Conservation (phyloP, 192 early-diverging fungal species). For the Backusella luteola region DNA sequence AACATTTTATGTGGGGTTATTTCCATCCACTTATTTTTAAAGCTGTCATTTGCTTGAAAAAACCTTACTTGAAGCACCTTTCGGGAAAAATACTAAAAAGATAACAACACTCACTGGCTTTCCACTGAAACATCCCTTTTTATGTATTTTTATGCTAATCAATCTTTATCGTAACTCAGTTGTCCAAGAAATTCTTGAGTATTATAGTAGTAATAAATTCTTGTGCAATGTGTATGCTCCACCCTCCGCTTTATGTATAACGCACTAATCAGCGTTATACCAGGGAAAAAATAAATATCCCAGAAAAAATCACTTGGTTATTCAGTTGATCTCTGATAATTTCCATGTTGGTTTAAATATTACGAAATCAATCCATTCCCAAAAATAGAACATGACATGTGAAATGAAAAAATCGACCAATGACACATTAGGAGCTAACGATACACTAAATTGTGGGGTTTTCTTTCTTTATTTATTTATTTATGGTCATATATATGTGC, state of each 20-base stretch:
- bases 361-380: not conserved
- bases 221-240: not conserved
- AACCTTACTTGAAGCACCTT: not conserved
- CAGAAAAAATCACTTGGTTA: not conserved
- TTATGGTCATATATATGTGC: not conserved
- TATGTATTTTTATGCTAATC: not conserved
- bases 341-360: conserved; percentile 1
- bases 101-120: not conserved
- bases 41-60: not conserved
- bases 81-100: not conserved
- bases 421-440: not conserved
- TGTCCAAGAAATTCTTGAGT: not conserved
- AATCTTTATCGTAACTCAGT: not conserved
- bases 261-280: not conserved
- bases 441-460: not conserved
- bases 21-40: not conserved
- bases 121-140: not conserved
- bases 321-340: not conserved
- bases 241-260: not conserved
- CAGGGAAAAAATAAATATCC: not conserved
- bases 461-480: not conserved
- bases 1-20: not conserved
- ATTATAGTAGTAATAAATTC: not conserved
- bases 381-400: not conserved
- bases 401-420: not conserved